phyloP scores from a whole-genome alignment of 2,329 filamentous ascomycete genomes.

The Ophiostoma himal-ulmi region DNA sequence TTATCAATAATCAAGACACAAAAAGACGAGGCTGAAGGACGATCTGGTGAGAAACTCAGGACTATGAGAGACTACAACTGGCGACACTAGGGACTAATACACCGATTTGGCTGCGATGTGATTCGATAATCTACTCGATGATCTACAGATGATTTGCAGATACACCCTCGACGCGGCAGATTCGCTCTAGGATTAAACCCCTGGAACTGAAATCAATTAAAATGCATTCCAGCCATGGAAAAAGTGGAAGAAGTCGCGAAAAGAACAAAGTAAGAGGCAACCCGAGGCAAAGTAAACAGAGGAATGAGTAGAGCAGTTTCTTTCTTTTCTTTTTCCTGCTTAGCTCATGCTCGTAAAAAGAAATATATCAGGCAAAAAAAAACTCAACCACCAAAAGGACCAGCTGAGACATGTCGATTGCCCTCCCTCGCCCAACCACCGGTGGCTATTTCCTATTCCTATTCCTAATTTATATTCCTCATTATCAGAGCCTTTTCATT shows the following conservation, averaged over 20 bases:
- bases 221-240: neutral
- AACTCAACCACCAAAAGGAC: neutral
- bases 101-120: neutral
- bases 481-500: neutral
- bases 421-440: conserved; percentile 10
- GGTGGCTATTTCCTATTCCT: neutral
- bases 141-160: neutral
- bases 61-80: neutral
- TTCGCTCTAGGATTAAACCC: neutral
- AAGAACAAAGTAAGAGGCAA: neutral
- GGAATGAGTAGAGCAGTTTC: neutral
- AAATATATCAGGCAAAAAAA: neutral
- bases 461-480: neutral
- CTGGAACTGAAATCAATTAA: conserved; percentile 5
- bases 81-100: neutral
- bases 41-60: neutral
- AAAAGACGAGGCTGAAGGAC: conserved; percentile 2
- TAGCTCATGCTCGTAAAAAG: neutral
- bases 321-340: neutral
- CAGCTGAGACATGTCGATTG: neutral
- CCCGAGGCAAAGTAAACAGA: neutral
- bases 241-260: neutral
- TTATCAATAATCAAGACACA: neutral
- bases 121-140: neutral
- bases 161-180: neutral